phyloP scores from a whole-genome alignment of 495 filamentous ascomycete species.

The Penicillium coprophilum region DNA sequence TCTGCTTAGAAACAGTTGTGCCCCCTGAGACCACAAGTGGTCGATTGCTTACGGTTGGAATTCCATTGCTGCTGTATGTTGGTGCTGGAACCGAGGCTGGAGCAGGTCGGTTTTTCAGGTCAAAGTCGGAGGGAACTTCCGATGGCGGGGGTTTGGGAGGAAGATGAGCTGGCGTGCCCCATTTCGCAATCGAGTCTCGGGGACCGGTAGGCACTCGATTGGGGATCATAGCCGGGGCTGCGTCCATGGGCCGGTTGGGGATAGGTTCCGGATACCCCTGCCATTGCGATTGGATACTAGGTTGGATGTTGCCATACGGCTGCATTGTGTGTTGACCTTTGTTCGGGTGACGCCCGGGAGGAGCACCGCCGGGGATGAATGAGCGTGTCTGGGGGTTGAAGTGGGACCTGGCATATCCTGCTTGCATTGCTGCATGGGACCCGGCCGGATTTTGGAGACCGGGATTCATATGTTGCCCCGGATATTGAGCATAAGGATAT shows the following conservation, averaged over 20 bases:
- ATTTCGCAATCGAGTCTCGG: constrained; percentile 52
- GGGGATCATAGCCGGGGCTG: neutral
- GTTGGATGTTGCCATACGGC: constrained; percentile 31
- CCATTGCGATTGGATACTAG: constrained; percentile 32
- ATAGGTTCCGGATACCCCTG: constrained; percentile 37
- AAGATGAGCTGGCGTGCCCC: constrained; percentile 55
- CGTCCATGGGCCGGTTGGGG: constrained; percentile 9
- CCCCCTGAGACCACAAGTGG: constrained; percentile 49
- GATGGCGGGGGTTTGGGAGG: constrained; percentile 57
- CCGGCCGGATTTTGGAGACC: constrained; percentile 55
- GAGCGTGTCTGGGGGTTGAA: constrained; percentile 93
- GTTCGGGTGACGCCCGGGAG: constrained; percentile 31
- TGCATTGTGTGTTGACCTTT: constrained; percentile 35
- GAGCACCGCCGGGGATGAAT: constrained; percentile 66
- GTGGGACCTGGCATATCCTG: constrained; percentile 75
- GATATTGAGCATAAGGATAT: constrained; percentile 77
- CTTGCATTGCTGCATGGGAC: constrained; percentile 75
- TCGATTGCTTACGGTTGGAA: constrained; percentile 32
- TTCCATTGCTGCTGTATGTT: constrained; percentile 27
- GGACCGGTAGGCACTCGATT: constrained; percentile 25
- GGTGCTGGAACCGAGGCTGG: constrained; percentile 20
- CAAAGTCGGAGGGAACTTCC: constrained; percentile 48
- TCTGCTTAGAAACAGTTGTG: constrained; percentile 24
- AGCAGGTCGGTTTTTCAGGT: constrained; percentile 35
- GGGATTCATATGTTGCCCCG: constrained; percentile 63